A percentile compares a stretch with the other conserved stretches of the same genome.
Evolutionary conservation across 495 filamentous ascomycete genomes (phyloP).

Genomic region (Filosporella fistucella): DNA sequence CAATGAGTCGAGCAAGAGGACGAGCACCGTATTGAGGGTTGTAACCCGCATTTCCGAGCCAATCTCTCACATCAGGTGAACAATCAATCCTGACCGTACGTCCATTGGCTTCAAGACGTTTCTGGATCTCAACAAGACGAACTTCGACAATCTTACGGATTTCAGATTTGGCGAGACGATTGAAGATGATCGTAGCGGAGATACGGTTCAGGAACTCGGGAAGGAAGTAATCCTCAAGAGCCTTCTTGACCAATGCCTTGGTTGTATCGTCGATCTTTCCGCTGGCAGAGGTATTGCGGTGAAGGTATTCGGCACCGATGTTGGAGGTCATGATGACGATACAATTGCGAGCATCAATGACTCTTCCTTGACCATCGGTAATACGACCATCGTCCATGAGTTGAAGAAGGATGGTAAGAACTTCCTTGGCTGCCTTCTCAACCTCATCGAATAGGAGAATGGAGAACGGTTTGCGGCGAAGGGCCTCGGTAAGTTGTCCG

Average conservation of each 20-base stretch:
- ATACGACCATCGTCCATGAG: conserved; percentile 99
- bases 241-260: conserved; percentile 79
- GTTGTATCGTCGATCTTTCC: conserved; percentile 87
- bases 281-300: conserved; percentile 67
- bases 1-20: conserved; percentile 82
- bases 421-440: conserved; percentile 97
- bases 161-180: conserved; percentile 81
- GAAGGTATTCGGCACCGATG: conserved; percentile 88
- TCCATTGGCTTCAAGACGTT: conserved; percentile 72
- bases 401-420: conserved; percentile 91
- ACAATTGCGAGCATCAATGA: conserved; percentile 94
- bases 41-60: conserved; percentile 83
- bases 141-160: conserved; percentile 96
- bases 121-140: conserved; percentile 83
- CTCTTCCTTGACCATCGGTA: conserved; percentile 92
- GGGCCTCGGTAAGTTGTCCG: conserved; percentile 89
- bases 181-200: conserved; percentile 94
- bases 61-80: conserved; percentile 79
- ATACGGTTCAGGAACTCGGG: conserved; percentile 99
- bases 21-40: conserved; percentile 91
- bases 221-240: conserved; percentile 90
- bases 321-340: conserved; percentile 99
- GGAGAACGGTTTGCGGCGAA: conserved; percentile 92
- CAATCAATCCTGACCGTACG: conserved; percentile 77
- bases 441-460: conserved; percentile 98